Evolutionary conservation across 257 asterid genomes (phyloP), one percentile per base, ranked within the genome.

Genomic region (Cynanchum wilfordii): DNA sequence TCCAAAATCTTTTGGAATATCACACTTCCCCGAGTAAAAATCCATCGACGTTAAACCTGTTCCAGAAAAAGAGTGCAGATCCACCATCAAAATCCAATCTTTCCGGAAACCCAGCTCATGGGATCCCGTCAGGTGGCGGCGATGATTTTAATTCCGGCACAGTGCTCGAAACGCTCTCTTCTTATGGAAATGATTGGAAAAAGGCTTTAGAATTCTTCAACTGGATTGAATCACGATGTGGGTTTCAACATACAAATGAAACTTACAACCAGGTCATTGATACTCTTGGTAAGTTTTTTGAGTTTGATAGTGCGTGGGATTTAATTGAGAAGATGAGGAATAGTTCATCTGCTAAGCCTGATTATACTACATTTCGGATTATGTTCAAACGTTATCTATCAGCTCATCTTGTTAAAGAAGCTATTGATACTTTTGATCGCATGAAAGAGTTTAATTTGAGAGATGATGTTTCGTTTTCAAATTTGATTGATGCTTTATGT

Each of bases 241-340:
- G 91, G 64, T 89, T 88, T 72, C 80, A 54, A 2, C 98, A 94
- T 87, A 82, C 87, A 58, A 83, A 90, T 29, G 85, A 85, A 71
- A 87, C 93, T 3, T 88, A 85, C 80, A 94, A 91, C 74, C 81
- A 81, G 59, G n/a, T 87, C 12, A 85, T 91, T 60, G 95, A 86
- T 83, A 85, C 88, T 73, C 90, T 91, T 8, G 97, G 96, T 76
- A 94, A 91, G 91, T 85, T 79, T 73, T 94, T 89, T 72, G 97
- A 94, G 82, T 91, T 88, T 64, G 96, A 84, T 74, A 68, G 27
- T 15, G 85, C 90, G 27, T 87, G 96, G 97, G 73, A 69, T 58
- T 73, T 91, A 66, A 85, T 94, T 10, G 86, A 83, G 30, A 87
- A 81, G 69, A 85, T 87, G 97, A 77, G 79, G 25, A 75, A 67